These are phyloP conservation scores for Ophiosphaerella narmari DNA, from an alignment of 2,329 filamentous ascomycete genomes.

Conservation along the genomic window DNA sequence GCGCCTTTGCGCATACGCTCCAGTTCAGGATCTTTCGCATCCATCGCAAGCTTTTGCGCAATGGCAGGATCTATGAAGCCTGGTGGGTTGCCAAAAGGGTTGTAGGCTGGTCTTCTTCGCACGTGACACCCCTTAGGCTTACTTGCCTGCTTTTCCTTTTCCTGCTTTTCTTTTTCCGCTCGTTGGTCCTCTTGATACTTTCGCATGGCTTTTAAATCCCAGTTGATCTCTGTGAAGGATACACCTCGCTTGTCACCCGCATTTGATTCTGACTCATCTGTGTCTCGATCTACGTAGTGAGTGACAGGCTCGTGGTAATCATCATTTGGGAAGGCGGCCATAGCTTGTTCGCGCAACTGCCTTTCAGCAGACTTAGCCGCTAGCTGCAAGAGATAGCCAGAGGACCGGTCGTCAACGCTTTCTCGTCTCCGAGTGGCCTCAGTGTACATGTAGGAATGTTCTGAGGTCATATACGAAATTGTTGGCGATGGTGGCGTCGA, in stretches of 20 bases:
- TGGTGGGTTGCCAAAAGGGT: conserved; percentile 48
- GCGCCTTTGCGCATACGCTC: conserved; percentile 63
- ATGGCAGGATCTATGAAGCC: conserved; percentile 31
- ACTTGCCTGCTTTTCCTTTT: conserved; percentile 30
- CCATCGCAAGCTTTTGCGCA: conserved; percentile 31
- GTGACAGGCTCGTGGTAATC: conserved; percentile 71
- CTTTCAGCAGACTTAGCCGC: conserved; percentile 80
- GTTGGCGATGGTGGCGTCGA: conserved; percentile 53
- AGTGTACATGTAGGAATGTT: conserved; percentile 55
- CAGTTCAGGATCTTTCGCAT: conserved; percentile 49
- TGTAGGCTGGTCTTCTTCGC: conserved; percentile 19
- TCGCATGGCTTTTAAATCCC: conserved; percentile 82
- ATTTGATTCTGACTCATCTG: conserved; percentile 44
- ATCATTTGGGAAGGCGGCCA: conserved; percentile 76
- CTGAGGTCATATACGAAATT: conserved; percentile 53
- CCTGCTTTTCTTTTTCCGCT: conserved; percentile 18
- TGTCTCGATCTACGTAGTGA: conserved; percentile 70
- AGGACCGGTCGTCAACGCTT: conserved; percentile 76
- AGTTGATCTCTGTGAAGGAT: conserved; percentile 67
- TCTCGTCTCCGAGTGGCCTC: conserved; percentile 61
- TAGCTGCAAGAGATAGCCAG: conserved; percentile 76
- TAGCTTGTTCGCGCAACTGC: conserved; percentile 76
- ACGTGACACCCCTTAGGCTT: neutral
- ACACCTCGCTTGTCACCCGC: conserved; percentile 57
- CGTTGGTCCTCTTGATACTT: conserved; percentile 67